Conservation (phyloP, 1,284 basidiomycete species). For the Irpex lacteus region DNA sequence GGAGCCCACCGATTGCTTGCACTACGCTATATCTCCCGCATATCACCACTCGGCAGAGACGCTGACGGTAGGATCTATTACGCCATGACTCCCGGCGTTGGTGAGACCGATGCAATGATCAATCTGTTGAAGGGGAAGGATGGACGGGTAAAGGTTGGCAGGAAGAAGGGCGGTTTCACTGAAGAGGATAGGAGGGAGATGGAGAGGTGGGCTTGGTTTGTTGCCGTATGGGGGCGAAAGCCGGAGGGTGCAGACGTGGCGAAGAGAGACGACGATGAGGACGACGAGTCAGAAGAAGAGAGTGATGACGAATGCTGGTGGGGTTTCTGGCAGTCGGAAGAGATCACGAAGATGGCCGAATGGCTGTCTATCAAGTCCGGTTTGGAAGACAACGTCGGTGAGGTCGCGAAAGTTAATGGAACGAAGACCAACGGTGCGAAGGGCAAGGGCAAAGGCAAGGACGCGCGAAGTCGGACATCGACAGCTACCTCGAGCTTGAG, state of each 20-base stretch:
- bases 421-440: slow-evolving; percentile 16
- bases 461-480: slow-evolving; percentile 1
- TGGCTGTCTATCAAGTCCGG: slow-evolving; percentile 57
- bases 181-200: slow-evolving; percentile 45
- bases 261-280: slow-evolving; percentile 19
- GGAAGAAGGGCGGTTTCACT: slow-evolving; percentile 37
- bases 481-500: slow-evolving; percentile 6
- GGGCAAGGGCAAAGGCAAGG: not conserved
- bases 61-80: slow-evolving; percentile 37
- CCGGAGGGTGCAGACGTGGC: slow-evolving; percentile 34
- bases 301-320: slow-evolving; percentile 54
- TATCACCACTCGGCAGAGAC: slow-evolving; percentile 35
- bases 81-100: slow-evolving; percentile 28
- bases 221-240: slow-evolving; percentile 66
- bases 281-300: slow-evolving; percentile 28
- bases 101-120: slow-evolving; percentile 30
- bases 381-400: slow-evolving; percentile 32
- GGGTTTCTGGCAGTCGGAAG: slow-evolving; percentile 64
- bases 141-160: slow-evolving; percentile 26
- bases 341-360: slow-evolving; percentile 61
- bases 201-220: slow-evolving; percentile 67
- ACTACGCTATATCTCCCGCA: slow-evolving; percentile 29
- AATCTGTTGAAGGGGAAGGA: slow-evolving; percentile 28
- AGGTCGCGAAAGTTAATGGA: slow-evolving; percentile 4
- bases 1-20: slow-evolving; percentile 26